These are phyloP conservation scores for Geosmithia flava DNA, from an alignment of 2,329 filamentous ascomycete genomes.

Conservation along the genomic window DNA sequence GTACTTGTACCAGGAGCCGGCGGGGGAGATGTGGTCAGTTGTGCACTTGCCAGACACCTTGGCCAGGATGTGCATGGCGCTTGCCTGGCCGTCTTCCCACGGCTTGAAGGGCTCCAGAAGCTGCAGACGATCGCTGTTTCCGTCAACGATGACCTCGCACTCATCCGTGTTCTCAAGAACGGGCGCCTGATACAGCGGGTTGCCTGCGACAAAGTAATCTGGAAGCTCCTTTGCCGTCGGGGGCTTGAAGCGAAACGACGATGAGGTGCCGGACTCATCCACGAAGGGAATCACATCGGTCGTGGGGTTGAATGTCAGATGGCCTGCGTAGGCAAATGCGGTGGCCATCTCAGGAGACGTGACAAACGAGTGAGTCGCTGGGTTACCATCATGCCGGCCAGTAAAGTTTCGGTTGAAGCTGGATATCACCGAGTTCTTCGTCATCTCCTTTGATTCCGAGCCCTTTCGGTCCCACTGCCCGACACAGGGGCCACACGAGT, in stretches of 20 bases:
- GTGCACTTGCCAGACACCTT: slow-evolving; percentile 24
- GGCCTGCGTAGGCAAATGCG: slow-evolving; percentile 24
- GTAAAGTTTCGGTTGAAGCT: slow-evolving; percentile 23
- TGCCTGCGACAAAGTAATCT: slow-evolving; percentile 9
- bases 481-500: slow-evolving; percentile 20
- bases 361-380: slow-evolving; percentile 34
- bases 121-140: slow-evolving; percentile 15
- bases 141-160: slow-evolving; percentile 12
- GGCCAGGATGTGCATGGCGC: slow-evolving; percentile 14
- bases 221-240: slow-evolving; percentile 15
- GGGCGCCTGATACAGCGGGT: slow-evolving; percentile 13
- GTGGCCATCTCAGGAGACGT: slow-evolving; percentile 33
- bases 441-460: no score
- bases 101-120: slow-evolving; percentile 12
- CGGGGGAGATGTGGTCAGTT: slow-evolving; percentile 24
- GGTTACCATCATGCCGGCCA: slow-evolving; percentile 21
- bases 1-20: slow-evolving; percentile 24
- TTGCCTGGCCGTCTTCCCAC: slow-evolving; percentile 12
- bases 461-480: slow-evolving; percentile 22
- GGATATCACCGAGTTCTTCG: slow-evolving; percentile 18
- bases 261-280: no score
- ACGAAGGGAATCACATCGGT: slow-evolving; percentile 10
- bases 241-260: slow-evolving; percentile 13
- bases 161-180: slow-evolving; percentile 6
- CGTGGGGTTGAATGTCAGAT: slow-evolving; percentile 18